Percentiles rank a stretch among this genome's conserved stretches.
These are phyloP conservation scores for Aspergillus nanangensis DNA, from an alignment of 495 filamentous ascomycete species.

Conservation along the genomic window DNA sequence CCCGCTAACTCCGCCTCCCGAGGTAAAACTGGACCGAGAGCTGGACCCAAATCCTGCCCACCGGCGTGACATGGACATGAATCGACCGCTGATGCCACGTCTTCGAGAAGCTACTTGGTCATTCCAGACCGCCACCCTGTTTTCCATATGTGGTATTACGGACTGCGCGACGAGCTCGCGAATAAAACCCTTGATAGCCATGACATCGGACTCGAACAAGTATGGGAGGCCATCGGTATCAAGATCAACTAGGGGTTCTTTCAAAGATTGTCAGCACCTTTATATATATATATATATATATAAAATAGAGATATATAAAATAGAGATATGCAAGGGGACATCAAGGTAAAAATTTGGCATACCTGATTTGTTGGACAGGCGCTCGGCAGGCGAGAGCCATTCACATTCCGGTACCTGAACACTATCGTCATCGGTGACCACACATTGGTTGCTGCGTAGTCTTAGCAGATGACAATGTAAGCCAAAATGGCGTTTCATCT, in stretches of 20 bases:
- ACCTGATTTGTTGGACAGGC: slow-evolving; percentile 63
- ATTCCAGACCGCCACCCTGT: slow-evolving; percentile 85
- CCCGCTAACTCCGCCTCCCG: slow-evolving; percentile 37
- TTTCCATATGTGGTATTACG: slow-evolving; percentile 92
- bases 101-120: slow-evolving; percentile 92
- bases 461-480: slow-evolving; percentile 90
- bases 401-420: slow-evolving; percentile 72
- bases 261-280: slow-evolving; percentile 14
- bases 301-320: no score
- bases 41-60: slow-evolving; percentile 73
- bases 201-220: slow-evolving; percentile 87
- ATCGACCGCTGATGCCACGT: slow-evolving; percentile 79
- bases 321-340: not conserved
- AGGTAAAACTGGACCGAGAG: slow-evolving; percentile 39
- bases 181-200: slow-evolving; percentile 79
- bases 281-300: not conserved
- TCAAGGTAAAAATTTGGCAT: slow-evolving; percentile 8
- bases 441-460: slow-evolving; percentile 76
- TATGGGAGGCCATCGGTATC: slow-evolving; percentile 64
- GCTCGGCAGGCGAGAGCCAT: slow-evolving; percentile 87
- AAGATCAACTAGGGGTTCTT: slow-evolving; percentile 52
- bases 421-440: slow-evolving; percentile 89
- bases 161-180: slow-evolving; percentile 92
- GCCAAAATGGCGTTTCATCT: slow-evolving; percentile 97
- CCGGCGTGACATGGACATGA: slow-evolving; percentile 86